Base-by-base conservation (phyloP, 1,139 yeast species). In the Yamadazyma diospyri region DNA sequence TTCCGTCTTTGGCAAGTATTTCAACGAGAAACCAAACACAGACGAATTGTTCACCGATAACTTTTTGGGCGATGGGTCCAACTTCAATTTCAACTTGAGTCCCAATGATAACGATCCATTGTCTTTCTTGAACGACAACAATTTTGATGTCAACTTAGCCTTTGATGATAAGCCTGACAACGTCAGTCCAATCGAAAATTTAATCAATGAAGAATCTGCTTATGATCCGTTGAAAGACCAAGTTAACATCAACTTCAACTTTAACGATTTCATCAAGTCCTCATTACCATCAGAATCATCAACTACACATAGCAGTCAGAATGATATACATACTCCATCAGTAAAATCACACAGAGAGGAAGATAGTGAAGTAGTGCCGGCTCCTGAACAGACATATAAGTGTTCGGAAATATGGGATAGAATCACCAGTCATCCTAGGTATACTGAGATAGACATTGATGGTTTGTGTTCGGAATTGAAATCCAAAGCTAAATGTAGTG, bases 351-450 rank as follows among this genome's bases (percentile, higher is more conserved):
- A 39, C n/a, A 50, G 47, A 10, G 49, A 48, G 19, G 54, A 51
- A 23, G 60, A 55, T 16, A 44, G 52, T 16, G 56, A 48, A 29
- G 53, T 53, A 22, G 63, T 53, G 6, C 61, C 61, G 8, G 61
- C 61, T 8, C 57, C 81, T 51, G 57, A 63, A 57, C 30, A 65
- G 57, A 48, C 61, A 2, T 50, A 53, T 42, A 51, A 77, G 50
- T 92, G 98, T 57, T 78, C 94, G 1, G 97, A 88, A 48, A 83
- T 89, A 15, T 92, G 98, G 98, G 97, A 89, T 56, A 75, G 97
- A 51, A 84, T 92, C 25, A 85, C 96, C 3, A 64, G 94, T 11
- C 97, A 92, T 67, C 97, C 98, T 22, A 79, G 83, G 55, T 92
- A 89, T 58, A 79, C 94, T 5, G 96, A 89, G 40, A 69, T 92